These are phyloP conservation scores for Phymatotrichopsis omnivora DNA, from an alignment of 2,329 filamentous ascomycete species.

Conservation along the genomic window DNA sequence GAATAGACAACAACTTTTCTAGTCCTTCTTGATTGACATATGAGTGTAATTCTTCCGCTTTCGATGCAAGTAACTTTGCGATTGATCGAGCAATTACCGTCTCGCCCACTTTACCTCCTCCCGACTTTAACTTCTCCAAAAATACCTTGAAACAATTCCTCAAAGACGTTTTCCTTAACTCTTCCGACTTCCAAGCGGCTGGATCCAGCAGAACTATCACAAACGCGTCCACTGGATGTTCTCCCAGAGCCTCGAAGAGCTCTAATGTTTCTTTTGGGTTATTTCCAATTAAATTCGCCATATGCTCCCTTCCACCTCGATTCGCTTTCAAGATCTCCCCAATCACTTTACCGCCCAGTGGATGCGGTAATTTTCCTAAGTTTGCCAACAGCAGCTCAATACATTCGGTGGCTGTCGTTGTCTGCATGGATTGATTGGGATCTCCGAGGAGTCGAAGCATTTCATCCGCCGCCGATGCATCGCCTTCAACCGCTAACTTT, in stretches of 20 bases:
- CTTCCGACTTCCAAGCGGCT: slow-evolving; percentile 22
- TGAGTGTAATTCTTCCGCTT: slow-evolving; percentile 24
- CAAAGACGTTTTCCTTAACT: slow-evolving; percentile 19
- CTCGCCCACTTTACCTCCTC: slow-evolving; percentile 5
- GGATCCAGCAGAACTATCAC: slow-evolving; percentile 26
- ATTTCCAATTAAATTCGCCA: slow-evolving; percentile 12
- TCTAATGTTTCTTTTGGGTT: slow-evolving; percentile 18
- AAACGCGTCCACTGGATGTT: slow-evolving; percentile 26
- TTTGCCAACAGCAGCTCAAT: slow-evolving; percentile 19
- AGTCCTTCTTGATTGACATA: slow-evolving; percentile 26
- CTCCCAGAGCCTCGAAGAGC: slow-evolving; percentile 21
- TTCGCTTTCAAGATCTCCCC: slow-evolving; percentile 24
- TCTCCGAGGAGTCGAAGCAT: slow-evolving; percentile 24
- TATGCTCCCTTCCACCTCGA: slow-evolving; percentile 22
- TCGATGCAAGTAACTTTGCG: slow-evolving; percentile 26
- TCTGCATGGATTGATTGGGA: slow-evolving; percentile 19
- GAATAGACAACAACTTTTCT: slow-evolving; percentile 25
- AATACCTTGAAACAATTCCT: slow-evolving; percentile 28
- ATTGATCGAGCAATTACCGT: slow-evolving; percentile 24
- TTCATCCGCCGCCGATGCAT: slow-evolving; percentile 17
- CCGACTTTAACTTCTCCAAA: slow-evolving; percentile 16
- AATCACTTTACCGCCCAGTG: slow-evolving; percentile 26
- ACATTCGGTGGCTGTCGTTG: slow-evolving; percentile 17
- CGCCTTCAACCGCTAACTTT: slow-evolving; percentile 26
- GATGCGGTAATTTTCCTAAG: slow-evolving; percentile 7